phyloP scores from a whole-genome alignment of 169 alveolate species.

The Blepharisma undulans region DNA sequence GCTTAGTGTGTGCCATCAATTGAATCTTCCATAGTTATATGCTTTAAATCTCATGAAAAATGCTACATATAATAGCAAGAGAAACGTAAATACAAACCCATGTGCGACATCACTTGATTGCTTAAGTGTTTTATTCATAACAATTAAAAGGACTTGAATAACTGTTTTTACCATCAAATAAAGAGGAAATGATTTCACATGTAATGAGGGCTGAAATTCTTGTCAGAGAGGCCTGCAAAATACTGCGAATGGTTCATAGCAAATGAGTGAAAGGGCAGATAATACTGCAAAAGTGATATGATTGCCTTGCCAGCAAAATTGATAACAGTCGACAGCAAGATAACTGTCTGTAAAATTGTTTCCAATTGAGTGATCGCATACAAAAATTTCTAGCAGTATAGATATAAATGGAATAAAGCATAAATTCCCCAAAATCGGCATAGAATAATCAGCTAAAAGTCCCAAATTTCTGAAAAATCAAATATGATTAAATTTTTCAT shows the following conservation, averaged over 20 bases:
- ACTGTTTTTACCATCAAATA: not conserved
- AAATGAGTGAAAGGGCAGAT: not conserved
- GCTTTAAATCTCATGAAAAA: not conserved
- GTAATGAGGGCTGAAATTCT: not conserved
- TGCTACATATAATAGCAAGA: not conserved
- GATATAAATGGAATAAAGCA: not conserved
- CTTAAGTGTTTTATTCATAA: not conserved
- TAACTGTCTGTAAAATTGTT: not conserved
- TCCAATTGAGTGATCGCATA: not conserved
- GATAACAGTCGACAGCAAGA: not conserved
- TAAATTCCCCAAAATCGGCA: not conserved
- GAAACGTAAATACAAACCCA: not conserved
- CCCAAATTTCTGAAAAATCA: not conserved
- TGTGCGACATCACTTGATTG: not conserved
- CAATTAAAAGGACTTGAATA: not conserved
- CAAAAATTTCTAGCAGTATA: not conserved
- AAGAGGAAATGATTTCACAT: not conserved
- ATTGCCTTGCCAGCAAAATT: conserved; percentile 30
- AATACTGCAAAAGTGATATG: not conserved
- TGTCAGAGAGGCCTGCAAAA: conserved; percentile 20
- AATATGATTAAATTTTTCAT: not conserved
- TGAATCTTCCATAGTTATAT: not conserved
- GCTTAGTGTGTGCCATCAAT: not conserved
- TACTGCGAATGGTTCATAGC: not conserved
- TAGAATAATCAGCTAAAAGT: not conserved